These are phyloP conservation scores for Sarocladium kiliense DNA, from an alignment of 2,329 filamentous ascomycete genomes.

Conservation along the genomic window DNA sequence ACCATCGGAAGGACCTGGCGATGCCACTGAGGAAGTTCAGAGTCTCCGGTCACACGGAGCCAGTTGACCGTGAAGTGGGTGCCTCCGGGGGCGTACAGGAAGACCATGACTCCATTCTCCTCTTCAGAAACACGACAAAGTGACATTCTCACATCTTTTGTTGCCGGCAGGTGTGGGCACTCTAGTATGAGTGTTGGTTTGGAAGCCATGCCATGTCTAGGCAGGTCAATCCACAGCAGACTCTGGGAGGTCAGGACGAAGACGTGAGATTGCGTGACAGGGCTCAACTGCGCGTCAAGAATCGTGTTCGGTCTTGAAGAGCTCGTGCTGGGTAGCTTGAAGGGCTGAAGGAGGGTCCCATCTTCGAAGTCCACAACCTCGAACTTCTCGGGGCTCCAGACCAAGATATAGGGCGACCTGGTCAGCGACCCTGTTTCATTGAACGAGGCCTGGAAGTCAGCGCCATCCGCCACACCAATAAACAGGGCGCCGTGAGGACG, in stretches of 20 bases:
- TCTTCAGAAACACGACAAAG: conserved; percentile 19
- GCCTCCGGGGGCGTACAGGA: conserved; percentile 25
- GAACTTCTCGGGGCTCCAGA: conserved; percentile 32
- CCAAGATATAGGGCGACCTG: conserved; percentile 22
- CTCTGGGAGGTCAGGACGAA: conserved; percentile 53
- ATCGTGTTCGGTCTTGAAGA: conserved; percentile 34
- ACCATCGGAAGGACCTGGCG: conserved; percentile 25
- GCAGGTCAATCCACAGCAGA: conserved; percentile 44
- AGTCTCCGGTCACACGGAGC: conserved; percentile 22
- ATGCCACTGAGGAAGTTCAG: conserved; percentile 30
- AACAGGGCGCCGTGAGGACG: conserved; percentile 39
- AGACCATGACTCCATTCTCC: conserved; percentile 22
- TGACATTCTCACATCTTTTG: conserved; percentile 23
- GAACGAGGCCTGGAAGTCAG: conserved; percentile 17
- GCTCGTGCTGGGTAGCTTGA: conserved; percentile 16
- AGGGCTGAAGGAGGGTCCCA: conserved; percentile 21
- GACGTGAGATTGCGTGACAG: conserved; percentile 40
- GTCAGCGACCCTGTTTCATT: conserved; percentile 10
- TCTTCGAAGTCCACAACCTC: conserved; percentile 31
- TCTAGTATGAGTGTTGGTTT: conserved; percentile 21
- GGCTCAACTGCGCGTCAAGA: conserved; percentile 49
- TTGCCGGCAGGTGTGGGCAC: conserved; percentile 23
- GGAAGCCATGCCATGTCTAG: conserved; percentile 10
- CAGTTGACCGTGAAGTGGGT: conserved; percentile 30
- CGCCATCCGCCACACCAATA: conserved; percentile 25